phyloP scores from a whole-genome alignment of 2,329 filamentous ascomycete genomes.

The Fonsecaea pedrosoi region DNA sequence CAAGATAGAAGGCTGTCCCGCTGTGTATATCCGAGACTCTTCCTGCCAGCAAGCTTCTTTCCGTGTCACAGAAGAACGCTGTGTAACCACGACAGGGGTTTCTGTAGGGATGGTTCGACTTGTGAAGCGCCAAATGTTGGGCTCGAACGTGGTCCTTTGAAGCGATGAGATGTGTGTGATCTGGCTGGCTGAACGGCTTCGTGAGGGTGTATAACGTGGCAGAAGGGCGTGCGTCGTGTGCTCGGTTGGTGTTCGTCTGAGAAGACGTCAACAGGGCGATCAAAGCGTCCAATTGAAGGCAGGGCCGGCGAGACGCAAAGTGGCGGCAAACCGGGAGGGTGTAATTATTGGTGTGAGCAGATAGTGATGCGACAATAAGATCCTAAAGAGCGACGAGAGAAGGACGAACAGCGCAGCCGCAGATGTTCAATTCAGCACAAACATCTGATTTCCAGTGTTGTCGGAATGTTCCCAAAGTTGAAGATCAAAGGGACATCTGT shows the following conservation, averaged over 20 bases:
- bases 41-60: slow-evolving; percentile 29
- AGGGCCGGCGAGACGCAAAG: slow-evolving; percentile 21
- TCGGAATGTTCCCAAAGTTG: slow-evolving; percentile 10
- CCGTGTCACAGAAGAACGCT: slow-evolving; percentile 35
- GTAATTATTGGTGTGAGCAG: slow-evolving; percentile 18
- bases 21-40: slow-evolving; percentile 29
- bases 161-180: neutral
- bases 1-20: slow-evolving; percentile 14
- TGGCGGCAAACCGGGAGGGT: slow-evolving; percentile 12
- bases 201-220: slow-evolving; percentile 9
- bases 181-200: slow-evolving; percentile 5
- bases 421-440: slow-evolving; percentile 20
- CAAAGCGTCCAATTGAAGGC: slow-evolving; percentile 10
- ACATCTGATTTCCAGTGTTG: slow-evolving; percentile 20
- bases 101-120: neutral
- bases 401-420: slow-evolving; percentile 14
- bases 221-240: slow-evolving; percentile 23
- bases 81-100: slow-evolving; percentile 27
- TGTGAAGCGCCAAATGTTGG: slow-evolving; percentile 2
- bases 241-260: slow-evolving; percentile 18
- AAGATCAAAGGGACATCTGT: slow-evolving; percentile 5
- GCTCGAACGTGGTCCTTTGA: neutral
- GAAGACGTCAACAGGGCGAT: slow-evolving; percentile 27
- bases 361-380: slow-evolving; percentile 8
- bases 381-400: slow-evolving; percentile 27